phyloP scores from a whole-genome alignment of 192 early-diverging fungal species.

The Gonapodya prolifera region DNA sequence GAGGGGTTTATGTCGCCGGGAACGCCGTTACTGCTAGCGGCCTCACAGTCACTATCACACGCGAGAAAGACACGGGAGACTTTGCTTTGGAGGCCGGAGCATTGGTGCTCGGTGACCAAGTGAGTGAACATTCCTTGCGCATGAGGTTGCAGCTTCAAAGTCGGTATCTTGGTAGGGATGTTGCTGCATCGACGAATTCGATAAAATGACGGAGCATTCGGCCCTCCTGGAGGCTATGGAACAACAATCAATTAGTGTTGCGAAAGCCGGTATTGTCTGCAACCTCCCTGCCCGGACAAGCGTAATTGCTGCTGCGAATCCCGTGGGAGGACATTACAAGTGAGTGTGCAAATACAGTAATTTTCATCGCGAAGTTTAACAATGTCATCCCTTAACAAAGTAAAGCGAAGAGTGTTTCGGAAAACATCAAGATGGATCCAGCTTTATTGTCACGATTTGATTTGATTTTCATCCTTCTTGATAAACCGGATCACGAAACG shows the following conservation, averaged over 20 bases:
- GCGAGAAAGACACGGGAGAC: conserved; percentile 56
- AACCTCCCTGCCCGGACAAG: conserved; percentile 69
- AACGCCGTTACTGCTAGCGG: conserved; percentile 56
- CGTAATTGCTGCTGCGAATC: conserved; percentile 81
- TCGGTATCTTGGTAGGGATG: conserved; percentile 22
- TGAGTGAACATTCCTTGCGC: background rate
- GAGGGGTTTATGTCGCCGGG: conserved; percentile 70
- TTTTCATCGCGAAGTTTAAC: too few relatives aligned
- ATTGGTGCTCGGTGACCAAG: conserved; percentile 78
- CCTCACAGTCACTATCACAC: conserved; percentile 57
- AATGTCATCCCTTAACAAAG: conserved; percentile 4
- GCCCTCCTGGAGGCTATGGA: conserved; percentile 78
- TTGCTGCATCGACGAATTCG: conserved; percentile 86
- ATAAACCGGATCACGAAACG: conserved; percentile 65
- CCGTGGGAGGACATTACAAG: conserved; percentile 76
- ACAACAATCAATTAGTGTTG: conserved; percentile 75
- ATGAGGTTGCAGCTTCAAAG: background rate
- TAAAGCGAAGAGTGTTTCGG: conserved; percentile 66
- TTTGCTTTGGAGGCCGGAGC: conserved; percentile 72
- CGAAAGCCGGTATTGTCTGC: conserved; percentile 76
- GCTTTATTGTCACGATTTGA: conserved; percentile 71
- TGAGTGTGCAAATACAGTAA: too few relatives aligned
- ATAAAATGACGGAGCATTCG: conserved; percentile 75
- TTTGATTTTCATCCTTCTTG: conserved; percentile 68
- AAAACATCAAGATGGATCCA: conserved; percentile 65